Conservation (phyloP, 257 asterid genomes). For the Cynanchum wilfordii region DNA sequence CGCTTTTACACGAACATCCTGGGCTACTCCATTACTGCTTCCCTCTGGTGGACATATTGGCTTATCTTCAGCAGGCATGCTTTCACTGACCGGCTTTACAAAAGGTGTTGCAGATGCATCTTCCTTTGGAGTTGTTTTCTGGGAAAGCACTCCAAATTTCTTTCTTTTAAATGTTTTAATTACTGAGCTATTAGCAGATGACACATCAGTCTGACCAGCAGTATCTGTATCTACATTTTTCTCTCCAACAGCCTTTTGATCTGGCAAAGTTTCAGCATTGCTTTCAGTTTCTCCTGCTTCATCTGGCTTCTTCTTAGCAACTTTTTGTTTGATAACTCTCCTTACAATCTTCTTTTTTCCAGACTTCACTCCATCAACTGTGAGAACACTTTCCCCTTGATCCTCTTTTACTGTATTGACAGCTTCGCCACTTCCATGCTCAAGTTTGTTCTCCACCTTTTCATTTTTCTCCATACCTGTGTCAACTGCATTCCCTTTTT, state of each 20-base stretch:
- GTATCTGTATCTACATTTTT: conserved; percentile 35
- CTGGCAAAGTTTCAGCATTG: conserved; percentile 28
- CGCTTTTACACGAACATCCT: conserved; percentile 45
- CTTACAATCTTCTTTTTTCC: conserved; percentile 76
- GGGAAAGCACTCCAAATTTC: conserved; percentile 44
- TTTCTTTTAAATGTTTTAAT: conserved; percentile 61
- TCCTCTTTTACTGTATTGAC: conserved; percentile 29
- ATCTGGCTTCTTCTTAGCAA: conserved; percentile 24
- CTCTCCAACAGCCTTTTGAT: conserved; percentile 36
- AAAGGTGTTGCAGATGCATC: conserved; percentile 32
- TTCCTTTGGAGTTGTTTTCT: conserved; percentile 29
- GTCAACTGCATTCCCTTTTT: conserved; percentile 23
- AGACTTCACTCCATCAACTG: conserved; percentile 42
- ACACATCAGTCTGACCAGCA: conserved; percentile 42
- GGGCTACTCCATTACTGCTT: conserved; percentile 25
- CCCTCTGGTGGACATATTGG: conserved; percentile 34
- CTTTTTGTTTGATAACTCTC: conserved; percentile 38
- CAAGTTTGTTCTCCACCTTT: conserved; percentile 36
- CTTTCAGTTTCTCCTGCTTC: conserved; percentile 27
- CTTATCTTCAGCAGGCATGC: conserved; percentile 36
- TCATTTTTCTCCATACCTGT: conserved; percentile 38
- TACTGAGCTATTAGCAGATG: conserved; percentile 36
- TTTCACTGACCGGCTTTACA: conserved; percentile 29
- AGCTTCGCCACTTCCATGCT: conserved; percentile 33
- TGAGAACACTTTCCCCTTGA: conserved; percentile 34